A percentile compares a stretch with the other conserved stretches of the same genome.
phyloP scores from a whole-genome alignment of 345 rosid genomes.

The Microcos paniculata region DNA sequence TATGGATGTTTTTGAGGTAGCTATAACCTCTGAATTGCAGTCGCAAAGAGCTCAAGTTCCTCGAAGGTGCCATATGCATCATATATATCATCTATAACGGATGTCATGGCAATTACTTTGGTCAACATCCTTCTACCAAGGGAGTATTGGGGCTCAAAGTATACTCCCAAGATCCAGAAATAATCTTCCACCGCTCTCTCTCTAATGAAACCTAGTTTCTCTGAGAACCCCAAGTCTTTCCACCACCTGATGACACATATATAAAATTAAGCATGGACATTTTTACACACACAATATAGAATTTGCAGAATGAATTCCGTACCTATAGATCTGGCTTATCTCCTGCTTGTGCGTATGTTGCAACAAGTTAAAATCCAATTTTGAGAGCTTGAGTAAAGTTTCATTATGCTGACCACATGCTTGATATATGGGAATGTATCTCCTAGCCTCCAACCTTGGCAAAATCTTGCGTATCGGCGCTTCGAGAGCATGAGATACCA shows the following conservation, averaged over 20 bases:
- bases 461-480: slow-evolving; percentile 14
- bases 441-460: slow-evolving; percentile 22
- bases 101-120: slow-evolving; percentile 13
- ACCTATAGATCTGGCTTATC: slow-evolving; percentile 19
- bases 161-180: slow-evolving; percentile 20
- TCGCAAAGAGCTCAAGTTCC: slow-evolving; percentile 25
- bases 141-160: slow-evolving; percentile 19
- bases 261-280: too few relatives aligned
- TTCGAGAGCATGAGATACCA: slow-evolving; percentile 17
- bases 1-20: too few relatives aligned
- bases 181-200: not conserved
- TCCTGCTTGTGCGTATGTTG: slow-evolving; percentile 25
- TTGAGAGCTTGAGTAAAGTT: slow-evolving; percentile 22
- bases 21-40: slow-evolving; percentile 27
- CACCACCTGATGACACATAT: slow-evolving; percentile 24
- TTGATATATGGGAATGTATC: slow-evolving; percentile 18
- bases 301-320: not conserved
- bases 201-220: slow-evolving; percentile 13
- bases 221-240: slow-evolving; percentile 17
- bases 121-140: slow-evolving; percentile 17
- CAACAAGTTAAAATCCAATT: slow-evolving; percentile 31
- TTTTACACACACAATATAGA: too few relatives aligned
- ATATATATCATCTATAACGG: slow-evolving; percentile 20
- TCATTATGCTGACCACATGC: not conserved
- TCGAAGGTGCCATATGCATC: slow-evolving; percentile 36